Percentiles rank a stretch among this genome's conserved stretches.
Evolutionary conservation across 2,329 filamentous ascomycete genomes (phyloP).

Genomic region (Fusarium heterosporum): DNA sequence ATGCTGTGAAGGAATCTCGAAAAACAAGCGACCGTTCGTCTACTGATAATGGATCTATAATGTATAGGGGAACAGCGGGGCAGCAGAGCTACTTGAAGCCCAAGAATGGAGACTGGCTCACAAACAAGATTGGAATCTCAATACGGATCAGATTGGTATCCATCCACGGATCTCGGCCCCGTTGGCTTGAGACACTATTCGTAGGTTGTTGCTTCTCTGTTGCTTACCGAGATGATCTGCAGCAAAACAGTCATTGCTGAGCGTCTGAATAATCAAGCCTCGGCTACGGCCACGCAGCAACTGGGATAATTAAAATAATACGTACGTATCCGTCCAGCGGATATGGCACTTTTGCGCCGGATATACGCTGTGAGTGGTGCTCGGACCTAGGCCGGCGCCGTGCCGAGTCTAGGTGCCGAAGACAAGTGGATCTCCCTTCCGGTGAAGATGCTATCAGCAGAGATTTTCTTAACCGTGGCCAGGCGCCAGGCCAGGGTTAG

Average conservation of each 20-base stretch:
- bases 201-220: neutral
- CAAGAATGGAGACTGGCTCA: slow-evolving; percentile 31
- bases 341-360: slow-evolving; percentile 31
- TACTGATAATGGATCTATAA: slow-evolving; percentile 19
- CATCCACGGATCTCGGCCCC: slow-evolving; percentile 33
- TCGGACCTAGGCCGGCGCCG: slow-evolving; percentile 28
- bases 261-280: slow-evolving; percentile 10
- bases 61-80: slow-evolving; percentile 25
- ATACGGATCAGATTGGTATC: neutral
- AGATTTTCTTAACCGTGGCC: slow-evolving; percentile 21
- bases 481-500: slow-evolving; percentile 20
- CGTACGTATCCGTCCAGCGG: neutral
- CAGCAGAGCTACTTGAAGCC: slow-evolving; percentile 34
- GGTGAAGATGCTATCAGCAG: slow-evolving; percentile 13
- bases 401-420: slow-evolving; percentile 42
- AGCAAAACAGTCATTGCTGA: slow-evolving; percentile 13
- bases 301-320: neutral
- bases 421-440: slow-evolving; percentile 19
- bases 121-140: slow-evolving; percentile 7
- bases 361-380: slow-evolving; percentile 21
- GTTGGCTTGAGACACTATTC: slow-evolving; percentile 17
- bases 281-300: neutral
- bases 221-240: slow-evolving; percentile 24
- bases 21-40: neutral
- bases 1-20: slow-evolving; percentile 10